Conservation (phyloP, 2,329 filamentous ascomycete species). For the Curvularia sp. region DNA sequence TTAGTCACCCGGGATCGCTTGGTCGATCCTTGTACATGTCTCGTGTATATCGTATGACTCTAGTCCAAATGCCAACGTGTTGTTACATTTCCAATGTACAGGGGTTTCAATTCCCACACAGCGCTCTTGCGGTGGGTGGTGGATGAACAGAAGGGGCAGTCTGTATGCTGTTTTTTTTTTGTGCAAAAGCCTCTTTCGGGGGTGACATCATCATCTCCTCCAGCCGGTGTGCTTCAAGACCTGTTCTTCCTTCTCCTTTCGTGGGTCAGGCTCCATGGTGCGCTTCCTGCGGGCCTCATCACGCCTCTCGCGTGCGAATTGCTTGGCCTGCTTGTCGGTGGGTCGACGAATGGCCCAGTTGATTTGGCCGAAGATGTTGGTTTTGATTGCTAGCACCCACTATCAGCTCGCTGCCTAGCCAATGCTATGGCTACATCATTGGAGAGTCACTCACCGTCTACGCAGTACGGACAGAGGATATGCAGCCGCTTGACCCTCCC, state of each 20-base stretch:
- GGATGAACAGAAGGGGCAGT: neutral
- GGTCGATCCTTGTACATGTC: neutral
- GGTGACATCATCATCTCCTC: slow-evolving; percentile 26
- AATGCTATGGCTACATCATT: accelerated
- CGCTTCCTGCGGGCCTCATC: slow-evolving; percentile 24
- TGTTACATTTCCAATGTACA: slow-evolving; percentile 21
- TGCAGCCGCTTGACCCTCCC: slow-evolving; percentile 89
- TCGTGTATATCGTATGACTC: slow-evolving; percentile 5
- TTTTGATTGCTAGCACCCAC: slow-evolving; percentile 39
- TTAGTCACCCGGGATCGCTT: slow-evolving; percentile 4
- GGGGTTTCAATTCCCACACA: slow-evolving; percentile 6
- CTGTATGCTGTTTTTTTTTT: neutral
- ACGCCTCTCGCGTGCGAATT: slow-evolving; percentile 33
- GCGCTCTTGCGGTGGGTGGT: neutral
- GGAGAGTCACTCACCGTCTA: slow-evolving; percentile 69
- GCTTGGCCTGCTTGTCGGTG: slow-evolving; percentile 42
- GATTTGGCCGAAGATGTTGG: slow-evolving; percentile 42
- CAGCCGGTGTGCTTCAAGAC: slow-evolving; percentile 41
- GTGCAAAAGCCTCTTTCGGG: too few species aligned
- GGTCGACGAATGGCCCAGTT: slow-evolving; percentile 37
- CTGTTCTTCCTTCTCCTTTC: slow-evolving; percentile 36
- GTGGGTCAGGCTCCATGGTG: slow-evolving; percentile 29
- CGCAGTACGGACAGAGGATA: slow-evolving; percentile 84
- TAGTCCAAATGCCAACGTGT: slow-evolving; percentile 17
- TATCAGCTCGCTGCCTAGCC: slow-evolving; percentile 12